Evolutionary conservation across 441 rosid genomes (phyloP), one percentile per base, ranked within the genome.

Genomic region (Bocquillonia castaneifolia): DNA sequence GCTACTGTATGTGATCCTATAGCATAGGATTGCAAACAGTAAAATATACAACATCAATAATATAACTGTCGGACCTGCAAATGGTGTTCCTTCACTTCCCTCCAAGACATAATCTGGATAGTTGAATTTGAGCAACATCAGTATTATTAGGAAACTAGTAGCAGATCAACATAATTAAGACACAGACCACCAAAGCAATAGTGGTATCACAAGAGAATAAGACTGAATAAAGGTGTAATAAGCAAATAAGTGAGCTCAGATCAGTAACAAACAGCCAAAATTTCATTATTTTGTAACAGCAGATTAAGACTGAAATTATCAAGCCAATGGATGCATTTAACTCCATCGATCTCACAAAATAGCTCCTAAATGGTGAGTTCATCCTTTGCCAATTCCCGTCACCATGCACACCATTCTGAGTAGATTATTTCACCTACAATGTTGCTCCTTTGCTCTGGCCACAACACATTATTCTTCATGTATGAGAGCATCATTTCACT

Each of bases 1-100:
- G n/a, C n/a, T n/a, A n/a, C n/a, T n/a, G n/a, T n/a, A n/a, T n/a
- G n/a, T n/a, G n/a, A n/a, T n/a, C n/a, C n/a, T n/a, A n/a, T n/a
- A n/a, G n/a, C n/a, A n/a, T n/a, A n/a, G n/a, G n/a, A n/a, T n/a
- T n/a, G n/a, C n/a, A n/a, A n/a, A n/a, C n/a, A n/a, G n/a, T n/a
- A n/a, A n/a, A n/a, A n/a, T n/a, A 39, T 31, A 45, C 23, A 22
- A 62, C 12, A 75, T n/a, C 25, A 29, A 64, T 2, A 29, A 59
- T 28, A 66, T 48, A 42, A 32, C 2, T 34, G 65, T 37, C 74
- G 74, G 67, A 94, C 99, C 99, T 78, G 88, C 93, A 84, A 94
- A 94, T 67, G 99, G 96, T 47, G 98, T 94, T 75, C 92, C 99
- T 37, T 86, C 84, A 78, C 96, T 91, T 70, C 99, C 99, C 79